Conservation (phyloP, 2,329 filamentous ascomycete species). For the Chaetomiaceae sp. region DNA sequence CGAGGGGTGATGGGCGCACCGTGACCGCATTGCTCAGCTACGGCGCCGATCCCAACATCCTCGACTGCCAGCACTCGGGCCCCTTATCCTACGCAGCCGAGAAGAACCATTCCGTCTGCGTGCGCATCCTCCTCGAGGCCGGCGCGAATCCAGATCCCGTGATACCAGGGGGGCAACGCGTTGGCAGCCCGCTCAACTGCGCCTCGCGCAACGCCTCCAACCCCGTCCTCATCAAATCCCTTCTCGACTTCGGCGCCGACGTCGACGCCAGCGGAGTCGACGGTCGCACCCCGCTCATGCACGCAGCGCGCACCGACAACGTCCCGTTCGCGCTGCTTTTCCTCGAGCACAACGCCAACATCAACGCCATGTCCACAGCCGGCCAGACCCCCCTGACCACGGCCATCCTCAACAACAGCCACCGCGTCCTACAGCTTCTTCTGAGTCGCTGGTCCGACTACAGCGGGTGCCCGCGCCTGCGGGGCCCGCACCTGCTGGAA, state of each 20-base stretch:
- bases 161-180: background rate
- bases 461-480: background rate
- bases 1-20: background rate
- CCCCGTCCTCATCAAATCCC: background rate
- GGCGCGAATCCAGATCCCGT: background rate
- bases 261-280: background rate
- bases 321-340: background rate
- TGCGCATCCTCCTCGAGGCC: background rate
- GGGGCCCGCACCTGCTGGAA: background rate
- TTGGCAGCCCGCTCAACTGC: background rate
- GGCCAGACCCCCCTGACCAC: background rate
- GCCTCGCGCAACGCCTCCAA: background rate
- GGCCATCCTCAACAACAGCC: background rate
- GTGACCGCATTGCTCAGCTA: background rate
- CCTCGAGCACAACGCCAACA: background rate
- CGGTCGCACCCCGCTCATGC: background rate
- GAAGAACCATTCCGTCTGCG: background rate
- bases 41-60: background rate
- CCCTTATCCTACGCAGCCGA: background rate
- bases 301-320: background rate
- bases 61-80: background rate
- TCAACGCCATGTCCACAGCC: background rate
- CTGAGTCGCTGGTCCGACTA: background rate
- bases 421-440: background rate
- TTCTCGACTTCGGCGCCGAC: background rate